Percentiles rank a stretch among this genome's conserved stretches.
phyloP scores from a whole-genome alignment of 805 yeast species.

The Debaryomyces castellii region DNA sequence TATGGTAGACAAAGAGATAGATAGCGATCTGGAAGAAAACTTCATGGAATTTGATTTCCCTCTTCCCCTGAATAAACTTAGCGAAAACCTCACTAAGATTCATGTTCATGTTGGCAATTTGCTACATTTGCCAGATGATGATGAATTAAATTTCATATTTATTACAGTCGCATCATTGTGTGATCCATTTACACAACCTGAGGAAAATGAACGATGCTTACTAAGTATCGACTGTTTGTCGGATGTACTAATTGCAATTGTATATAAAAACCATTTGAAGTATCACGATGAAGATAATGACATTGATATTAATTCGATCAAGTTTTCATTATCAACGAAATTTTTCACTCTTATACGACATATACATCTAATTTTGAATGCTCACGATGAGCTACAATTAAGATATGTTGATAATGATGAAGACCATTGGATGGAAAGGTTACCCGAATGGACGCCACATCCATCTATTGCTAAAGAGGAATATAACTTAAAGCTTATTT shows the following conservation, averaged over 20 bases:
- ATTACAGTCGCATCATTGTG: conserved; percentile 23
- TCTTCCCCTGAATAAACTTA: conserved; percentile 9
- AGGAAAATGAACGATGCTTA: conserved; percentile 51
- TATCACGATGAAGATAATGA: conserved; percentile 6
- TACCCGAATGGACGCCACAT: conserved; percentile 28
- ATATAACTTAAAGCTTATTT: conserved; percentile 23
- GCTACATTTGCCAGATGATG: conserved; percentile 15
- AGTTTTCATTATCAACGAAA: conserved; percentile 33
- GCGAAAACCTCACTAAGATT: conserved; percentile 10
- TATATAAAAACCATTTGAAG: conserved; percentile 13
- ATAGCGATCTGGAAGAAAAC: conserved; percentile 11
- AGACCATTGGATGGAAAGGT: conserved; percentile 21
- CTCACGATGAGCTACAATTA: conserved; percentile 42
- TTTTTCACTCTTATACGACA: conserved; percentile 38
- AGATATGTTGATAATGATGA: conserved; percentile 41
- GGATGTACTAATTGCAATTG: conserved; percentile 48
- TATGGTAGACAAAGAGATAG: conserved; percentile 16
- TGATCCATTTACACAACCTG: conserved; percentile 73
- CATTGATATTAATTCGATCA: conserved; percentile 24
- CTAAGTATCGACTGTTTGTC: conserved; percentile 58
- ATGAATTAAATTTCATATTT: conserved; percentile 15
- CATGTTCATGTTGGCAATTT: conserved; percentile 13
- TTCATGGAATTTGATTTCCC: conserved; percentile 15
- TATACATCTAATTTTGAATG: conserved; percentile 35
- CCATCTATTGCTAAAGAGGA: conserved; percentile 14